These are phyloP conservation scores for Scleroderma citrinum DNA, from an alignment of 768 basidiomycete genomes.

Conservation along the genomic window DNA sequence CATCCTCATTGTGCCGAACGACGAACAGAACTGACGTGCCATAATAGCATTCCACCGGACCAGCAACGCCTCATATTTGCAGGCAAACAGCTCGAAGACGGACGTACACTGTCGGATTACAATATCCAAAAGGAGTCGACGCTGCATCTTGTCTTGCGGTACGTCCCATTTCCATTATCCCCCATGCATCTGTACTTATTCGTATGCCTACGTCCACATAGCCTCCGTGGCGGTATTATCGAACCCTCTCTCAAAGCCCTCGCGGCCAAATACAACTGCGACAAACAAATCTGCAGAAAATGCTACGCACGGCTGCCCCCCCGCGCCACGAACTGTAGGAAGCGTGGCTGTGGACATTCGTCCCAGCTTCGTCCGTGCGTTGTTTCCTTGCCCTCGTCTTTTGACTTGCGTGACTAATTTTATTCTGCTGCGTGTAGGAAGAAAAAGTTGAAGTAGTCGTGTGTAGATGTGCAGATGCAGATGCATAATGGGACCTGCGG, in stretches of 20 bases:
- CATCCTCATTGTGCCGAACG: constrained; percentile 36
- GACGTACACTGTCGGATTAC: constrained; percentile 93
- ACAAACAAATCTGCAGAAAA: constrained; percentile 99
- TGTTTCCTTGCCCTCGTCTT: neutral
- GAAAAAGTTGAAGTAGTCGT: constrained; percentile 90
- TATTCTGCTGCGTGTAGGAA: too few species aligned
- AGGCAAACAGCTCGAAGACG: constrained; percentile 98
- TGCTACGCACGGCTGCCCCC: constrained; percentile 99
- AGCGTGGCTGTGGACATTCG: constrained; percentile 87
- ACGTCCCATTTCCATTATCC: constrained; percentile 17
- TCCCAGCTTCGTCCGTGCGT: constrained; percentile 89
- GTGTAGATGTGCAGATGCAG: constrained; percentile 3
- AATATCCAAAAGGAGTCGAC: constrained; percentile 99
- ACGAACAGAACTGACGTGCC: neutral
- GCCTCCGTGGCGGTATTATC: constrained; percentile 97
- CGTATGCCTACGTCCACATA: constrained; percentile 30
- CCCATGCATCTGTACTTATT: constrained; percentile 10
- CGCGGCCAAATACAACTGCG: constrained; percentile 97
- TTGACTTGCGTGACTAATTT: neutral
- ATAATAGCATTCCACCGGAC: constrained; percentile 78
- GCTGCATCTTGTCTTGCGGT: constrained; percentile 95
- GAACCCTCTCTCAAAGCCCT: constrained; percentile 98
- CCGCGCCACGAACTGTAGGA: constrained; percentile 99
- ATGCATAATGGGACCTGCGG: neutral
- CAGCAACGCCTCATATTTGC: constrained; percentile 96